These are phyloP conservation scores for Jacaranda copaia DNA, from an alignment of 257 asterid species.

Conservation along the genomic window DNA sequence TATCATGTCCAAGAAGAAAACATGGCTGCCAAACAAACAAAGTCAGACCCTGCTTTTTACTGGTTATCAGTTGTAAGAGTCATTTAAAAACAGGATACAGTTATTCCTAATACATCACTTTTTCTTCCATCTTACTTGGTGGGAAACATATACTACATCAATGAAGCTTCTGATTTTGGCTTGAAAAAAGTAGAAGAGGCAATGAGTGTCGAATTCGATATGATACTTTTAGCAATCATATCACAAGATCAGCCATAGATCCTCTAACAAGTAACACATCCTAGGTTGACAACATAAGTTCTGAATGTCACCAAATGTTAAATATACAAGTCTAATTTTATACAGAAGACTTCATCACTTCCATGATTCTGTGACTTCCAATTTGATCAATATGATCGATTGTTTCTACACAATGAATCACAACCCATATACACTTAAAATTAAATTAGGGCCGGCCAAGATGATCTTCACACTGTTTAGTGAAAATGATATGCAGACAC, in stretches of 20 bases:
- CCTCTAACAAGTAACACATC: not conserved
- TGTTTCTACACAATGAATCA: not conserved
- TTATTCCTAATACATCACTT: not conserved
- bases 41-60: not conserved
- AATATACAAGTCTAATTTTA: not conserved
- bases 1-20: not conserved
- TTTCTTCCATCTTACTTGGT: not conserved
- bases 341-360: not conserved
- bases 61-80: slow-evolving; percentile 19
- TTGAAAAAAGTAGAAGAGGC: not conserved
- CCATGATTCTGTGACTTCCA: not conserved
- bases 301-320: not conserved
- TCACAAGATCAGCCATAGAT: not conserved
- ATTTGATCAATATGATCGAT: not conserved
- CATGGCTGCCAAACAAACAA: slow-evolving; percentile 7
- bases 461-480: not conserved
- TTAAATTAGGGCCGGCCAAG: not conserved
- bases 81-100: slow-evolving; percentile 9
- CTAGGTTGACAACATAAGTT: not conserved
- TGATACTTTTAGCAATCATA: slow-evolving; percentile 7
- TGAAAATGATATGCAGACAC: not conserved
- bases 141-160: not conserved
- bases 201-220: not conserved
- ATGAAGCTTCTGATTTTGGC: slow-evolving; percentile 12
- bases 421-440: not conserved